Evolutionary conservation across 106 monocot species (phyloP), one percentile per base, ranked within the genome.

Genomic region (Triglochin maritima): DNA sequence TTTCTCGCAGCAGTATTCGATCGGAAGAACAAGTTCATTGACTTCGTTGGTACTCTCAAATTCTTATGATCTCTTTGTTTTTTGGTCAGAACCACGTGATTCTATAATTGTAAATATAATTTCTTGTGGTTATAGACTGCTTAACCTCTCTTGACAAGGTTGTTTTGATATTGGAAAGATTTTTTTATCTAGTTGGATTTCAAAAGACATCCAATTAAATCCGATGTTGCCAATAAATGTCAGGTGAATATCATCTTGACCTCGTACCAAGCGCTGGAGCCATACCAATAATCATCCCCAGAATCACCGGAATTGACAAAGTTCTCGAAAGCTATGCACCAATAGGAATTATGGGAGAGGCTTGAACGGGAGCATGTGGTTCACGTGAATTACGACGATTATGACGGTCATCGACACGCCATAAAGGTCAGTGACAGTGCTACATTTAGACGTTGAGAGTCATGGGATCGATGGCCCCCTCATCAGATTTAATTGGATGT

Each of bases 201-300:
- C 17, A n/a, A n/a, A n/a, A n/a, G n/a, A n/a, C n/a, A n/a, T n/a
- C n/a, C n/a, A n/a, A n/a, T n/a, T n/a, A n/a, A n/a, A n/a, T n/a
- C n/a, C n/a, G n/a, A n/a, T n/a, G n/a, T n/a, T n/a, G n/a, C n/a
- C n/a, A n/a, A n/a, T n/a, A 11, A 64, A 48, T 49, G 4, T 17
- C 74, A 96, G 96, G 96, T 9, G 87, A 96, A 55, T 96, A 96
- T 67, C 96, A 96, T 57, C 77, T 91, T 0, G 96, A 96, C 44
- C 83, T 96, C 15, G 83, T 91, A 4, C 84, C 91, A 13, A 76
- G 79, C 50, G 87, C 83, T 17, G 90, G 96, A 13, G 90, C 88
- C 2, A 87, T 86, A 10, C 96, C 96, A 1, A 80, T 96, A n/a
- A 96, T 96, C 78, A 84, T 91, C 45, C 90, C 90, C 4, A 77